These are phyloP conservation scores for Bryum argenteum DNA, from an alignment of 225 moss, liverwort and hornwort species.

Conservation along the genomic window DNA sequence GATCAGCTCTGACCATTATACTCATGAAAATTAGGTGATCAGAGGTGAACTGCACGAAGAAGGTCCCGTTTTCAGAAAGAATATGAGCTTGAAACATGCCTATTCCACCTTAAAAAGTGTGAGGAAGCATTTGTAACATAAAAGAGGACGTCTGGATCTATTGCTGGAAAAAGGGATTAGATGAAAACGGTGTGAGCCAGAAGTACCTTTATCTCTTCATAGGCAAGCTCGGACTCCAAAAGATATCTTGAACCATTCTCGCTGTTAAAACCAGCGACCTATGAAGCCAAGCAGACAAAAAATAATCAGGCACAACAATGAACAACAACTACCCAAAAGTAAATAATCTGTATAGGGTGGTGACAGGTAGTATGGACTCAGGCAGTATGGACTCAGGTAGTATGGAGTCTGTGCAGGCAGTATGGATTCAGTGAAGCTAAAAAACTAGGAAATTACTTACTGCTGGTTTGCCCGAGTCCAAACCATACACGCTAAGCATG, in stretches of 20 bases:
- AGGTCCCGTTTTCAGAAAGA: not conserved
- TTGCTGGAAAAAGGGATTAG: not conserved
- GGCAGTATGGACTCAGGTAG: not conserved
- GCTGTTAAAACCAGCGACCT: constrained; percentile 71
- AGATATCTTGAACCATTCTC: constrained; percentile 66
- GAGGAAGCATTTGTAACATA: not conserved
- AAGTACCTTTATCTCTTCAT: constrained; percentile 51
- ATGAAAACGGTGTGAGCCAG: too few species aligned
- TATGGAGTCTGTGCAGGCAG: too few species aligned
- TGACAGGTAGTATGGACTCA: not conserved
- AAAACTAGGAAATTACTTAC: constrained; percentile 40
- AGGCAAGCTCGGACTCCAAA: constrained; percentile 58
- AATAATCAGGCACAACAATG: constrained; percentile 7
- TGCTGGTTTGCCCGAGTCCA: constrained; percentile 42
- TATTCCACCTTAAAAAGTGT: too few species aligned
- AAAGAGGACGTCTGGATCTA: not conserved
- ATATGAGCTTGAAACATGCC: too few species aligned
- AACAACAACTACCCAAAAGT: constrained; percentile 4
- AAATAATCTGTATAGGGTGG: not conserved
- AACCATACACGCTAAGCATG: constrained; percentile 70
- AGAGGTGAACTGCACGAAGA: not conserved
- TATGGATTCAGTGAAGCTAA: not conserved
- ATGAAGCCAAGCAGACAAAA: constrained; percentile 4
- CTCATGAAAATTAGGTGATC: not conserved
- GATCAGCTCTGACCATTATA: too few species aligned